These are phyloP conservation scores for Hypoxylon sp. DNA, from an alignment of 2,329 filamentous ascomycete species.

Conservation along the genomic window DNA sequence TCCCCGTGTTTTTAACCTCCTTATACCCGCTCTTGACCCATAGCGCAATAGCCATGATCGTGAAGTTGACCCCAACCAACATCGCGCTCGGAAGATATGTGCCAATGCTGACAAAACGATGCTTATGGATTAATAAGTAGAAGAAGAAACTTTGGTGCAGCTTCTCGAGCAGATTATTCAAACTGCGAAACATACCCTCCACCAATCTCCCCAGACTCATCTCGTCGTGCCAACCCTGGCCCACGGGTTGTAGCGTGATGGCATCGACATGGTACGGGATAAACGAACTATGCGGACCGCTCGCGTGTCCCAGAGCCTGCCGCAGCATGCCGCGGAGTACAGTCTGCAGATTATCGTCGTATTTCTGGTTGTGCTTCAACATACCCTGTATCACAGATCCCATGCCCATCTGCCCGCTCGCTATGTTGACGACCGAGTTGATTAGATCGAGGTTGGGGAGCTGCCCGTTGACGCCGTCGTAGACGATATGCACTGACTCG, in stretches of 20 bases:
- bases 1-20: constrained; percentile 47
- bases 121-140: constrained; percentile 91
- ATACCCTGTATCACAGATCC: constrained; percentile 86
- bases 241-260: constrained; percentile 90
- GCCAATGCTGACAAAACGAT: constrained; percentile 96
- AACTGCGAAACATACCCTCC: constrained; percentile 89
- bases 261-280: constrained; percentile 98
- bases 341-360: constrained; percentile 84
- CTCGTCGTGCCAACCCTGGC: constrained; percentile 95
- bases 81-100: constrained; percentile 98
- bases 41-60: constrained; percentile 92
- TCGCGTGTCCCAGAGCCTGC: constrained; percentile 89
- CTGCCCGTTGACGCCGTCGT: constrained; percentile 96
- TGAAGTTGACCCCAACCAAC: constrained; percentile 94
- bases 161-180: constrained; percentile 97
- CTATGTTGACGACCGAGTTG: constrained; percentile 91
- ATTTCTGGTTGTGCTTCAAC: constrained; percentile 81
- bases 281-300: constrained; percentile 93
- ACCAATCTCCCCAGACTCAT: constrained; percentile 93
- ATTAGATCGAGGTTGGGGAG: constrained; percentile 95
- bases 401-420: constrained; percentile 92
- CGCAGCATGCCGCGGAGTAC: constrained; percentile 94
- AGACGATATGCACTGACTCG: constrained; percentile 89
- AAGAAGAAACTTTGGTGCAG: constrained; percentile 99
- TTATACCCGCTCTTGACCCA: constrained; percentile 88